A percentile compares a stretch with the other conserved stretches of the same genome.
Evolutionary conservation across 306 rosid species (phyloP).

Genomic region (Erythrophleum fordii): DNA sequence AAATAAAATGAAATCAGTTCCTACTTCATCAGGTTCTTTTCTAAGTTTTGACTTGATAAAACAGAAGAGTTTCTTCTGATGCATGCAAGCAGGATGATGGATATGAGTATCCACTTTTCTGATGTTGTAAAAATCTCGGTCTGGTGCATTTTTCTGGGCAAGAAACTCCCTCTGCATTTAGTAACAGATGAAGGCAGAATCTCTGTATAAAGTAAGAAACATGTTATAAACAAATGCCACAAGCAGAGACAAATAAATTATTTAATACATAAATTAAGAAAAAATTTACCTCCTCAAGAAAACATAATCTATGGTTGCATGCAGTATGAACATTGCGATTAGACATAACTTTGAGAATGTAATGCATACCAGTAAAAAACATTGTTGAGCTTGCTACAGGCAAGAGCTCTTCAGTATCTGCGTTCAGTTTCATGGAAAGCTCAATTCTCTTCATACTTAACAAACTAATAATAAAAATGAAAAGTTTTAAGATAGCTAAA

Average conservation of each 20-base stretch:
- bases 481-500: neutral
- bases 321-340: neutral
- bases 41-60: conserved; percentile 65
- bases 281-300: neutral
- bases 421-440: conserved; percentile 19
- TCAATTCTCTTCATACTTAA: conserved; percentile 8
- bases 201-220: neutral
- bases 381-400: conserved; percentile 60
- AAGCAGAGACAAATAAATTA: neutral
- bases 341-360: neutral
- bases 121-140: conserved; percentile 64
- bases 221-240: neutral
- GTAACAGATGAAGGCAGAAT: conserved; percentile 54
- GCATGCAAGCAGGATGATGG: conserved; percentile 76
- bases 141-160: conserved; percentile 60
- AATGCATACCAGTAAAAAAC: conserved; percentile 60
- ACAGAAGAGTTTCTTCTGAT: conserved; percentile 67
- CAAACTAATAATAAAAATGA: neutral
- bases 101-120: conserved; percentile 61
- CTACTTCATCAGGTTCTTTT: conserved; percentile 69
- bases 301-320: neutral
- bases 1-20: neutral
- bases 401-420: conserved; percentile 54
- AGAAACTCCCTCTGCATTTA: conserved; percentile 57
- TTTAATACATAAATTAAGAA: neutral